Evolutionary conservation across 139 green algal species (phyloP), one percentile per base, ranked within the genome.

Genomic region (Chlorella sp.): DNA sequence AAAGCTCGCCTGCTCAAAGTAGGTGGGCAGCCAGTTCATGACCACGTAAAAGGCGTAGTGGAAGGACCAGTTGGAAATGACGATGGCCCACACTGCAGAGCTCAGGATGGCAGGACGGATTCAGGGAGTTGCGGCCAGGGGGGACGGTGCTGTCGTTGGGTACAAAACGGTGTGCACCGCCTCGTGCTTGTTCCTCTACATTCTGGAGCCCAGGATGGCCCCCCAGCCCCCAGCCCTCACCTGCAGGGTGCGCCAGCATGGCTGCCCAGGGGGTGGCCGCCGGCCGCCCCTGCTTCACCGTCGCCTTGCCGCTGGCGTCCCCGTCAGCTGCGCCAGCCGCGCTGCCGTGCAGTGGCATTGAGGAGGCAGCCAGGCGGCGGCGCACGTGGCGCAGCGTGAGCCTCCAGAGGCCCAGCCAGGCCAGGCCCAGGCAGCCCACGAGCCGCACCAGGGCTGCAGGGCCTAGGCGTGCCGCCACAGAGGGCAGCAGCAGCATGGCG

Each of bases 1-100:
- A 34, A 44, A 2, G 28, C 85, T 68, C 73, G 91, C 91, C 81
- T 93, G 83, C 81, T 96, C 95, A 90, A 99, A 99, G 85, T 98
- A 99, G 9, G 97, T 99, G 16, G 97, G 97, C 86, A 99, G 86
- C 97, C 97, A 99, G 87, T 99, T 99, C 97, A 99, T 98, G 85
- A 99, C 88, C 0, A 99, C 93, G 79, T 99, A 99, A 54, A 99
- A 96, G 54, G 95, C 94, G 76, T 99, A 99, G 90, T 99, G 97
- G 87, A 99, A 99, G 54, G 94, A 95, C 89, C 98, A 99, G 92
- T 99, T 99, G 93, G 98, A 98, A 72, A 96, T 83, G 16, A 98
- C 85, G 73, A 99, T 99, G 56, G 95, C 94, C 96, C 95, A 98
- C 60, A 99, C 93, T 11, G 97, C 93, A 38, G 58, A 38, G 88